Conservation (phyloP, 108 stramenopile genomes). For the Cyclostephanos tholiformis region DNA sequence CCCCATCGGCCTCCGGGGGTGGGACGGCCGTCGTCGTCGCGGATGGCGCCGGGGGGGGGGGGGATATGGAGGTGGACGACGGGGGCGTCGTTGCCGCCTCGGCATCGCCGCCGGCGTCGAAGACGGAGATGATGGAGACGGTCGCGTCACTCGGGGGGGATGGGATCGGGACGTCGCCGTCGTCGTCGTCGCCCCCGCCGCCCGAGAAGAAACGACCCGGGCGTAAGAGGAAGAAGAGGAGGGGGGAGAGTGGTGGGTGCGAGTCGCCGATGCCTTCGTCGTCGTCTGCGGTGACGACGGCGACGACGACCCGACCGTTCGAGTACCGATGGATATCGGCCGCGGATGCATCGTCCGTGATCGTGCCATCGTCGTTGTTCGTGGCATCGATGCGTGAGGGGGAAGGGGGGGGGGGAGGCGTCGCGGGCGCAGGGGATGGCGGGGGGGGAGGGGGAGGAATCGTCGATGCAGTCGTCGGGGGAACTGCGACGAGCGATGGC, state of each 20-base stretch:
- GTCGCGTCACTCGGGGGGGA: too few species aligned
- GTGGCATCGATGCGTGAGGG: slow-evolving; percentile 21
- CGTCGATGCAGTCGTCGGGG: too few species aligned
- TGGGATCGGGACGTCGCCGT: too few species aligned
- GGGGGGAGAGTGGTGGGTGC: neutral
- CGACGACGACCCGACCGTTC: slow-evolving; percentile 45
- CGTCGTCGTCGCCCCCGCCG: too few species aligned
- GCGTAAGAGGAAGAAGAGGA: neutral
- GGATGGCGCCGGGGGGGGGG: too few species aligned
- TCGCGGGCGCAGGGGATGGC: neutral
- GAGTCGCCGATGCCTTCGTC: too few species aligned
- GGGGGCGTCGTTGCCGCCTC: too few species aligned
- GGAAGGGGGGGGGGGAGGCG: slow-evolving; percentile 5
- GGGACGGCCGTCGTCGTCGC: neutral
- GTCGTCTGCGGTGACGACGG: neutral
- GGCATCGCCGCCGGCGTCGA: too few species aligned
- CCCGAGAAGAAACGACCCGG: neutral
- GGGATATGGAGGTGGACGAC: too few species aligned
- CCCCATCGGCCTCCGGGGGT: neutral
- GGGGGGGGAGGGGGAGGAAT: too few species aligned
- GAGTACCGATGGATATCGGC: slow-evolving; percentile 48
- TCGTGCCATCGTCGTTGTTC: slow-evolving; percentile 49
- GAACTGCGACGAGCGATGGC: too few species aligned
- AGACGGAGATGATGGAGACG: too few species aligned
- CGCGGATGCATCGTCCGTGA: slow-evolving; percentile 48